Conservation (phyloP, 2,329 filamentous ascomycete species). For the Cercospora janseana region DNA sequence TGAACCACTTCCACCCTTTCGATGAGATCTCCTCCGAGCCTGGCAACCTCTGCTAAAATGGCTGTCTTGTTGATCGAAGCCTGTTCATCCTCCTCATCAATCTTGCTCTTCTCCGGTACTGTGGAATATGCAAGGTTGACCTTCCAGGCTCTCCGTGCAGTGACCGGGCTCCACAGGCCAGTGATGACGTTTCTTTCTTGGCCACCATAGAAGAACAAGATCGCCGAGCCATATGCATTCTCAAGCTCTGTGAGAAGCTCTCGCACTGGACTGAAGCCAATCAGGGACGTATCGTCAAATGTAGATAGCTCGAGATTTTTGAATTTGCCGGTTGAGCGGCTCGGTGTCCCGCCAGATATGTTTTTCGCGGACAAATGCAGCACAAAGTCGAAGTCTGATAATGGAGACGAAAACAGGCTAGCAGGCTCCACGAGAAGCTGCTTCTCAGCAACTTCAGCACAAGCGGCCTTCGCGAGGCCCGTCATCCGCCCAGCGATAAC, state of each 20-base stretch:
- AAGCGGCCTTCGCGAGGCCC: conserved; percentile 73
- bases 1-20: conserved; percentile 58
- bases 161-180: conserved; percentile 64
- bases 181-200: conserved; percentile 58
- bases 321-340: conserved; percentile 57
- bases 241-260: conserved; percentile 68
- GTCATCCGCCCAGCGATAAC: conserved; percentile 84
- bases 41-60: conserved; percentile 70
- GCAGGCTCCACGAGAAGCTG: conserved; percentile 45
- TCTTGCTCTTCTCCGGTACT: conserved; percentile 47
- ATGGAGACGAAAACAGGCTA: conserved; percentile 68
- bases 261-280: conserved; percentile 60
- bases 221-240: conserved; percentile 62
- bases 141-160: conserved; percentile 61
- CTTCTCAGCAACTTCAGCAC: conserved; percentile 50
- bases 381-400: conserved; percentile 82
- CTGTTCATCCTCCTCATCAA: conserved; percentile 43
- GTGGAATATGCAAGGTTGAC: conserved; percentile 69
- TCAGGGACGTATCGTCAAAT: conserved; percentile 41
- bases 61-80: conserved; percentile 63
- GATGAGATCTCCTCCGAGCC: conserved; percentile 61
- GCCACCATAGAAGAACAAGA: conserved; percentile 77
- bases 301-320: conserved; percentile 73
- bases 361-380: conserved; percentile 63
- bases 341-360: conserved; percentile 31